Conservation (phyloP, 352 stramenopile species). For the Phytopythium cucurbitacearum region DNA sequence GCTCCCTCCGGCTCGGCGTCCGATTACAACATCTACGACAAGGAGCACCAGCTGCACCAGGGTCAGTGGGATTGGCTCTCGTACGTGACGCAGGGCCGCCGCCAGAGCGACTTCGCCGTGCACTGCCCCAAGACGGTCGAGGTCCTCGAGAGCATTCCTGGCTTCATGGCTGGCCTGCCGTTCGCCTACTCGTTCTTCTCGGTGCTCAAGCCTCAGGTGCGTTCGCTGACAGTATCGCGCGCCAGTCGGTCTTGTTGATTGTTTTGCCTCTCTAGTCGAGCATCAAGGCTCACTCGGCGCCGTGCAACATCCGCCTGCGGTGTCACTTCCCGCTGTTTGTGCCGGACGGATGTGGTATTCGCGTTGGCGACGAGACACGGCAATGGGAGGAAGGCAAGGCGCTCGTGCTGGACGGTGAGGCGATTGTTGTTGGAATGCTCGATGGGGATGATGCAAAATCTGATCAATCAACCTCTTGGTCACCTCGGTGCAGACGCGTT, state of each 20-base stretch:
- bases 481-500: constrained; percentile 44
- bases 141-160: constrained; percentile 72
- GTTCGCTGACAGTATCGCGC: background rate
- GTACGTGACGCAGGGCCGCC: constrained; percentile 70
- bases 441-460: no score
- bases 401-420: constrained; percentile 76
- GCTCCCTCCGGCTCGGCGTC: constrained; percentile 8
- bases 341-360: constrained; percentile 85
- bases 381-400: constrained; percentile 78
- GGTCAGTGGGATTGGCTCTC: constrained; percentile 94
- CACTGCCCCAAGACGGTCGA: constrained; percentile 64
- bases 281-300: constrained; percentile 92
- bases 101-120: constrained; percentile 55
- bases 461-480: no score
- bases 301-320: constrained; percentile 94
- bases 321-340: constrained; percentile 95
- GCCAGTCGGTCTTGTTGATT: background rate
- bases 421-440: background rate
- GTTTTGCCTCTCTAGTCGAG: constrained; percentile 29
- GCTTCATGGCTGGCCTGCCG: constrained; percentile 86
- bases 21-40: constrained; percentile 67
- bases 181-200: constrained; percentile 97
- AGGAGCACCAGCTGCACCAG: constrained; percentile 73
- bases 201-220: constrained; percentile 86
- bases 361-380: constrained; percentile 84